Base-by-base conservation (phyloP, 202 grass and related monocot genomes). In the Brachypodium distachyon region DNA sequence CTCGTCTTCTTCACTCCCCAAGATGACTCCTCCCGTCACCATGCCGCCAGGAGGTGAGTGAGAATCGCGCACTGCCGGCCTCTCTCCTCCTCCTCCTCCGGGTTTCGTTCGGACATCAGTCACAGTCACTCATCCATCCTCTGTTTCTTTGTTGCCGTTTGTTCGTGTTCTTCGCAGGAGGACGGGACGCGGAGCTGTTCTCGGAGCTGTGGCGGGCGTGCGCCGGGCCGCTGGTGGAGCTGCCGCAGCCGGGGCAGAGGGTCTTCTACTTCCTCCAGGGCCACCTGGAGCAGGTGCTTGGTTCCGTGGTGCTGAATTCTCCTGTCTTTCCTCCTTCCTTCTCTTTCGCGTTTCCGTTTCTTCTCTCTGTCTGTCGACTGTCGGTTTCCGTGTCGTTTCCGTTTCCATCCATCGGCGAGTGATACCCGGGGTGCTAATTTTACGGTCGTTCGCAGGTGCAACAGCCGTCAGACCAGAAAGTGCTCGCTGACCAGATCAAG, bases 241-340 rank as follows among this genome's bases (percentile, higher is more conserved):
- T 99, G 62, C 92, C 92, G 70, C 87, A 87, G 75, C 43, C 25
- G 18, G 50, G 44, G 39, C 89, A 99, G 83, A 85, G 81, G 69
- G 92, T 99, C 36, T 93, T 90, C 65, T 99, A 99, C 89, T 99
- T 99, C 77, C 89, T 91, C 47, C 96, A 99, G 90, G 96, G 96
- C 26, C 96, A 99, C 74, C 91, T 99, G 27, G 96, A 99, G 80
- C 96, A 96, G 87, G 93, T 96, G 37, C 56, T 40, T 12, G 18
- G 47, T 61, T 26, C 7, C 31, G 8, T 42, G 29, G 11, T 6
- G 29, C 7, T 22, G 25, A 29, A 65, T 72, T 65, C 18, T 32
- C 37, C 56, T 56, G n/a, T n/a, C n/a, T n/a, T n/a, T n/a, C n/a
- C n/a, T n/a, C n/a, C n/a, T n/a, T n/a, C n/a, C n/a, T n/a, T n/a